Conservation (phyloP, 2,329 filamentous ascomycete genomes). For the Fusarium circinatum region DNA sequence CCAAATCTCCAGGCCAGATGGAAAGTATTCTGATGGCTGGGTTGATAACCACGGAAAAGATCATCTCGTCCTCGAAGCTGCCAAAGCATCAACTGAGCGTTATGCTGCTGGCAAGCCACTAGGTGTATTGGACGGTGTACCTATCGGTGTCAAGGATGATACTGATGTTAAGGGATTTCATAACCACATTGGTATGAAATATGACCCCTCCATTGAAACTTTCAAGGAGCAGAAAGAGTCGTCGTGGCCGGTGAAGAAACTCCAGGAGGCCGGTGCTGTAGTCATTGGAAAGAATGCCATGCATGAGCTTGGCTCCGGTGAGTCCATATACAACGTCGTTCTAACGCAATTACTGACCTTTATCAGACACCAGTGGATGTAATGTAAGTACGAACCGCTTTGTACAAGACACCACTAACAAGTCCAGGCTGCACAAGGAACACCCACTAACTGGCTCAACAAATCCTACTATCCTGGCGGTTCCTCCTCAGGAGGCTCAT, state of each 20-base stretch:
- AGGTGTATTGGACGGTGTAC: conserved; percentile 81
- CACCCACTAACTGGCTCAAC: conserved; percentile 82
- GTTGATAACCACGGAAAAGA: conserved; percentile 68
- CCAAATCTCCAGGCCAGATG: conserved; percentile 67
- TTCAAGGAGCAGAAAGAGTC: conserved; percentile 66
- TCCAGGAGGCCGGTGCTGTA: conserved; percentile 79
- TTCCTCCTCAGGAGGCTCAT: conserved; percentile 81
- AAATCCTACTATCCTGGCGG: conserved; percentile 81
- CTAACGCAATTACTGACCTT: conserved; percentile 13
- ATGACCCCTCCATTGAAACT: conserved; percentile 63
- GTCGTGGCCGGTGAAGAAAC: conserved; percentile 75
- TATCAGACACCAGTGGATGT: conserved; percentile 79
- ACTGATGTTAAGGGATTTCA: conserved; percentile 76
- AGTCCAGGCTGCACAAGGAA: conserved; percentile 70
- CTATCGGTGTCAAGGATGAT: conserved; percentile 87
- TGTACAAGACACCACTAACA: conserved; percentile 50
- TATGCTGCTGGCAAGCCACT: conserved; percentile 74
- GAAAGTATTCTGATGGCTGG: conserved; percentile 77
- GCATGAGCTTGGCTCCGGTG: conserved; percentile 79
- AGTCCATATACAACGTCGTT: conserved; percentile 49
- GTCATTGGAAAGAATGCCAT: conserved; percentile 81
- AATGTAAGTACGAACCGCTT: conserved; percentile 61
- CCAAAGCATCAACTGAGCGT: conserved; percentile 76
- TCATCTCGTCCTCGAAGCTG: conserved; percentile 72
- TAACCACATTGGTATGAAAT: conserved; percentile 71